These are phyloP conservation scores for Glebionis coronaria DNA, from an alignment of 129 eudicot species.

Conservation along the genomic window DNA sequence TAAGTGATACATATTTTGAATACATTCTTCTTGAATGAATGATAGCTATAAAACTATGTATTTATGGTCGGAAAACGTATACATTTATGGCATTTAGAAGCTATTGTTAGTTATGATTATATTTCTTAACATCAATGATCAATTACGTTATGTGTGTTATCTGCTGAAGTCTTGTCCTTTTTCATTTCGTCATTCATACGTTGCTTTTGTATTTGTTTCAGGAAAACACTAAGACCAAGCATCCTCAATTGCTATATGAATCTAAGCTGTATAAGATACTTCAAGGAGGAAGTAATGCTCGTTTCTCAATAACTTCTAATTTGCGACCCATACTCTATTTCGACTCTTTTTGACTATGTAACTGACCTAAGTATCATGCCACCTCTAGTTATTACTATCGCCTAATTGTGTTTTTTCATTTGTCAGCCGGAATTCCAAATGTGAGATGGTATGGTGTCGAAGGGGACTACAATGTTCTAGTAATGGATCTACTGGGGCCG, in stretches of 20 bases:
- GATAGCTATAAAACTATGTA: neutral
- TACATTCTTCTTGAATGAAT: slow-evolving; percentile 1
- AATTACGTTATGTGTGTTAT: neutral
- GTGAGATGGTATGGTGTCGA: slow-evolving; percentile 92
- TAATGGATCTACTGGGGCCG: slow-evolving; percentile 87
- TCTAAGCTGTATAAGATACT: slow-evolving; percentile 85
- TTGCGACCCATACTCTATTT: too few relatives aligned
- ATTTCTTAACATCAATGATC: too few relatives aligned
- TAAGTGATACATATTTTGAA: neutral
- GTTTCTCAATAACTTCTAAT: slow-evolving; percentile 15
- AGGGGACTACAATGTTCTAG: slow-evolving; percentile 95
- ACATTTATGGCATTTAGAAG: too few relatives aligned
- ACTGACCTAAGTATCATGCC: too few relatives aligned
- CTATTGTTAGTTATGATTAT: too few relatives aligned
- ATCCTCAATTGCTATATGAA: slow-evolving; percentile 86
- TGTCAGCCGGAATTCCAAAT: slow-evolving; percentile 84
- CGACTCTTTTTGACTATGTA: too few relatives aligned
- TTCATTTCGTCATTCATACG: neutral
- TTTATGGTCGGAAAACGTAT: neutral
- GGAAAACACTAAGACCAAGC: slow-evolving; percentile 91
- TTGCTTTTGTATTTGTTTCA: slow-evolving; percentile 22
- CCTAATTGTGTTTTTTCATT: slow-evolving; percentile 21
- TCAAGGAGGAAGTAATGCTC: slow-evolving; percentile 88
- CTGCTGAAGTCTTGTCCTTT: neutral
- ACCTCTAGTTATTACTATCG: too few relatives aligned